phyloP scores from a whole-genome alignment of 345 rosid species.

The Aquilaria yunnanensis region DNA sequence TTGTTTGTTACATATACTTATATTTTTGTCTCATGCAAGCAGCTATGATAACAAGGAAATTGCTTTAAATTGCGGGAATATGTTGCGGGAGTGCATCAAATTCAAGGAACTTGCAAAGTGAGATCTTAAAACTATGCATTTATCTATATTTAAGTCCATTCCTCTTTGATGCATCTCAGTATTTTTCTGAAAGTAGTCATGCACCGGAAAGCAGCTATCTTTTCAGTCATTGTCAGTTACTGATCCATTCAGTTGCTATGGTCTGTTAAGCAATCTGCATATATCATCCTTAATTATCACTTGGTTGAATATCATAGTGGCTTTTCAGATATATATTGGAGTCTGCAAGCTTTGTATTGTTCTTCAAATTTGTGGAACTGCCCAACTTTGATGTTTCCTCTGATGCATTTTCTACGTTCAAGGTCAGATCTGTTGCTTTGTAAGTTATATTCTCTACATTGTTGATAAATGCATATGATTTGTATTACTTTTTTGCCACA shows the following conservation, averaged over 20 bases:
- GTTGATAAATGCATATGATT: not conserved
- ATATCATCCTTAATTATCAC: constrained; percentile 5
- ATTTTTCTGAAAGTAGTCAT: constrained; percentile 3
- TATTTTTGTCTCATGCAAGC: constrained; percentile 26
- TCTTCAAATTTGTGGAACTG: constrained; percentile 89
- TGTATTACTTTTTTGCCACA: not conserved
- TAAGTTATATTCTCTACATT: constrained; percentile 2
- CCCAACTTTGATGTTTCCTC: constrained; percentile 87
- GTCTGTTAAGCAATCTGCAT: too few species aligned
- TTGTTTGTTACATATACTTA: not conserved
- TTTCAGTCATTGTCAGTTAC: too few species aligned
- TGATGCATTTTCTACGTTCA: constrained; percentile 91
- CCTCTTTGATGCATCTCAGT: constrained; percentile 1
- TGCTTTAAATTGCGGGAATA: constrained; percentile 82
- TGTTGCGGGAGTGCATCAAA: constrained; percentile 97
- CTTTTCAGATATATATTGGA: constrained; percentile 76
- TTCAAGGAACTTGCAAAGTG: constrained; percentile 91
- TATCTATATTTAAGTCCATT: constrained; percentile 10
- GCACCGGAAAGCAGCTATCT: too few species aligned
- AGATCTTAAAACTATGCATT: constrained; percentile 28
- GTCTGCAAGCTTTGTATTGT: constrained; percentile 79
- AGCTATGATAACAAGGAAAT: constrained; percentile 96
- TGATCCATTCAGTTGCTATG: too few species aligned
- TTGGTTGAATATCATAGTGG: constrained; percentile 35
- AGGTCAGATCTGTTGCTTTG: constrained; percentile 41